phyloP scores from a whole-genome alignment of 495 filamentous ascomycete species.

The Letharia columbiana region DNA sequence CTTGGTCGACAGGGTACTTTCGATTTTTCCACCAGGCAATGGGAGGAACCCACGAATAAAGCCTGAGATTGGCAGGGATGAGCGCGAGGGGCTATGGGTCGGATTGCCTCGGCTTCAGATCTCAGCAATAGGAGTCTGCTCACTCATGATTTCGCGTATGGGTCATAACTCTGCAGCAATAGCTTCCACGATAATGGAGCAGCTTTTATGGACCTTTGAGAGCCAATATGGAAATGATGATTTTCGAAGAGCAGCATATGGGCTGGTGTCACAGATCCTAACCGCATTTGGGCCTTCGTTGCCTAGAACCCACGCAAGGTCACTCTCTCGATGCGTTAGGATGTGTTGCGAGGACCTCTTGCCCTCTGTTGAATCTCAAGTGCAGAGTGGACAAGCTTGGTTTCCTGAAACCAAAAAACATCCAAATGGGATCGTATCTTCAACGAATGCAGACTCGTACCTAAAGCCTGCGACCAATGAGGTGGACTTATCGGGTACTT shows the following conservation, averaged over 20 bases:
- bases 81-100: slow-evolving; percentile 64
- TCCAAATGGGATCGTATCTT: slow-evolving; percentile 33
- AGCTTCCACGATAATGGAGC: slow-evolving; percentile 53
- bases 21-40: slow-evolving; percentile 46
- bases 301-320: slow-evolving; percentile 49
- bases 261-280: slow-evolving; percentile 48
- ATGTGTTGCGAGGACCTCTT: slow-evolving; percentile 57
- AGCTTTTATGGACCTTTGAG: slow-evolving; percentile 58
- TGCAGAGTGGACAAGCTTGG: slow-evolving; percentile 21
- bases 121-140: slow-evolving; percentile 52
- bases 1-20: slow-evolving; percentile 57
- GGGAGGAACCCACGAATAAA: slow-evolving; percentile 45
- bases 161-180: slow-evolving; percentile 45
- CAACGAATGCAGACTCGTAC: slow-evolving; percentile 49
- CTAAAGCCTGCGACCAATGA: slow-evolving; percentile 23
- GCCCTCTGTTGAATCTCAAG: slow-evolving; percentile 32
- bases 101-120: slow-evolving; percentile 66
- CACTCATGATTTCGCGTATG: slow-evolving; percentile 45
- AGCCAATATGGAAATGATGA: slow-evolving; percentile 48
- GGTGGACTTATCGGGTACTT: slow-evolving; percentile 5
- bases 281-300: slow-evolving; percentile 53
- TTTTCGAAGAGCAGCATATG: slow-evolving; percentile 54
- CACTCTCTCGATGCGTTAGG: slow-evolving; percentile 49
- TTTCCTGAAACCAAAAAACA: slow-evolving; percentile 27
- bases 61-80: slow-evolving; percentile 61